Evolutionary conservation across 1,139 yeast genomes (phyloP).

Genomic region (Eremothecium cymbalariae): DNA sequence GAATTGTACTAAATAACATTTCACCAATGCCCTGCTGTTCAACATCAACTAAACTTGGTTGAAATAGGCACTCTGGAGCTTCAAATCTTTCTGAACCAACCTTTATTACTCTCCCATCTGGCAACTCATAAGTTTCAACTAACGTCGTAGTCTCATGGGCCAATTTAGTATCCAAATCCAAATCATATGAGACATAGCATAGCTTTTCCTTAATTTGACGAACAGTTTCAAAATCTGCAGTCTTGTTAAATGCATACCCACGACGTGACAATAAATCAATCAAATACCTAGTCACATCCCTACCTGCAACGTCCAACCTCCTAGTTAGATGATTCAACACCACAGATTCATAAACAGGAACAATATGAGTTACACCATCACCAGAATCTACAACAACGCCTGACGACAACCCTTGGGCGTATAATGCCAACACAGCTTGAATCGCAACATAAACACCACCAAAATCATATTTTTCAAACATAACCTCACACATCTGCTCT

Average conservation of each 20-base stretch:
- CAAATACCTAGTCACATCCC: conserved; percentile 93
- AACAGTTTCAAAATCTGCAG: conserved; percentile 97
- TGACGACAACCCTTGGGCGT: conserved; percentile 93
- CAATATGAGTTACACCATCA: conserved; percentile 94
- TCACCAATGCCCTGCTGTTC: conserved; percentile 98
- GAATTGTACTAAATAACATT: conserved; percentile 81
- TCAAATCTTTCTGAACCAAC: conserved; percentile 95
- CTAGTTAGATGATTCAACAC: conserved; percentile 88
- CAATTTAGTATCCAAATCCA: conserved; percentile 77
- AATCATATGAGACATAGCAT: conserved; percentile 91
- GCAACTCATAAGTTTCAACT: conserved; percentile 85
- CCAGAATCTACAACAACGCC: conserved; percentile 99
- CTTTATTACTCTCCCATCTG: conserved; percentile 91
- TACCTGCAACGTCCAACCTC: conserved; percentile 93
- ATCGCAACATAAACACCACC: conserved; percentile 97
- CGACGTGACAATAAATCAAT: conserved; percentile 85
- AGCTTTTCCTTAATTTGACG: conserved; percentile 95
- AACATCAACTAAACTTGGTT: conserved; percentile 92
- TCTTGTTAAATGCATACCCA: conserved; percentile 96
- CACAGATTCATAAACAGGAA: conserved; percentile 94
- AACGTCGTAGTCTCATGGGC: conserved; percentile 91
- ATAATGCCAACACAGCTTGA: conserved; percentile 93
- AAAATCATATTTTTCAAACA: conserved; percentile 93
- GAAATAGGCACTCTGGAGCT: conserved; percentile 97
- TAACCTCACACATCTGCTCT: conserved; percentile 90